Conservation (phyloP, 192 early-diverging fungal species). For the Hyaloraphidium curvatum region DNA sequence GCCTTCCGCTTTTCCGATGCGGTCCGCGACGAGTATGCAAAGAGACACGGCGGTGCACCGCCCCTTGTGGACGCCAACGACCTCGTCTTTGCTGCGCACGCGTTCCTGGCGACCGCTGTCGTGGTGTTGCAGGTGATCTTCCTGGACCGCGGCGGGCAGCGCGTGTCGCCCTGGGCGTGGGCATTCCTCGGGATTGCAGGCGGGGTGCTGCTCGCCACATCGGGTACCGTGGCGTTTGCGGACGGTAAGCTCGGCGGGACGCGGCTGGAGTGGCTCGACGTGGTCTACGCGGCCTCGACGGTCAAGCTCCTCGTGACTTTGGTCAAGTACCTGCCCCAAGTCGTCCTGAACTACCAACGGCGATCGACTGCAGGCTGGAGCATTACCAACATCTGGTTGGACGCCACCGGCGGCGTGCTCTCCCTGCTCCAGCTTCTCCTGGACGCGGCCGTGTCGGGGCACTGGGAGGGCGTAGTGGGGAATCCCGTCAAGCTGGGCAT, state of each 20-base stretch:
- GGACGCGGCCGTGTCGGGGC: not conserved
- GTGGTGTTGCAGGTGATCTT: not conserved
- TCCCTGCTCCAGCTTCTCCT: not conserved
- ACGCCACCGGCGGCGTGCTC: not conserved
- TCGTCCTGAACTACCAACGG: not conserved
- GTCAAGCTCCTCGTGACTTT: not conserved
- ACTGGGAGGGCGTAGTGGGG: not conserved
- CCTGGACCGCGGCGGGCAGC: not conserved
- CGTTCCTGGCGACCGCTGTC: too few species aligned
- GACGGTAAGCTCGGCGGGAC: not conserved
- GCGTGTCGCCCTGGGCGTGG: not conserved
- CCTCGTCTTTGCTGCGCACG: not conserved
- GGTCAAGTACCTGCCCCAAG: not conserved
- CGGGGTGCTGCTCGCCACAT: not conserved
- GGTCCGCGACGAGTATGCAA: not conserved
- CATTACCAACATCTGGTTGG: not conserved
- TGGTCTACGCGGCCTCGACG: not conserved
- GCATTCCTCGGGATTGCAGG: not conserved
- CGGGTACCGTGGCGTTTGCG: not conserved
- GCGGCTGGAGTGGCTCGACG: too few species aligned
- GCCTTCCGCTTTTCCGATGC: not conserved
- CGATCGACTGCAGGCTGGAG: not conserved
- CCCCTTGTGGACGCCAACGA: not conserved
- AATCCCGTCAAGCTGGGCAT: not conserved
- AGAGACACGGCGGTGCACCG: not conserved